phyloP scores from a whole-genome alignment of 2,329 filamentous ascomycete species.

The Hymenoscyphus salicellus region DNA sequence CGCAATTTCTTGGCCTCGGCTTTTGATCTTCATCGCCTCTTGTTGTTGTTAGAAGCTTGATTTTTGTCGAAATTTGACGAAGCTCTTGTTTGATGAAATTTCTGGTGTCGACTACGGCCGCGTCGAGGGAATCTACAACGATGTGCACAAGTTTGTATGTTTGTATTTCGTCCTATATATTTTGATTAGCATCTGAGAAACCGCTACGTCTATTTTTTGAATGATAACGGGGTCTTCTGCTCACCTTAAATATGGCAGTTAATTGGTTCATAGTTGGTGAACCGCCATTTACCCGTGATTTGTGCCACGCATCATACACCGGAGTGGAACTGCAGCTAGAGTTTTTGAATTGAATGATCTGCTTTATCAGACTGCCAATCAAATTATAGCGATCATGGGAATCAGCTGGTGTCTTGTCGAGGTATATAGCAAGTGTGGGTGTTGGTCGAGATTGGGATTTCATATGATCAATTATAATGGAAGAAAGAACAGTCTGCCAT shows the following conservation, averaged over 20 bases:
- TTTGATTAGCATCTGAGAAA: background rate
- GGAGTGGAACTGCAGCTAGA: conserved; percentile 2
- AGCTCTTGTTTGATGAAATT: conserved; percentile 14
- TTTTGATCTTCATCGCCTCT: conserved; percentile 10
- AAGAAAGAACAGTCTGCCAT: conserved; percentile 19
- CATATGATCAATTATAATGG: conserved; percentile 17
- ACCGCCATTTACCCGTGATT: conserved; percentile 9
- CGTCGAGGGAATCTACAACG: conserved; percentile 23
- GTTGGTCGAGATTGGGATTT: background rate
- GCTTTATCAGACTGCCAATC: conserved; percentile 36
- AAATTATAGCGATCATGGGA: conserved; percentile 22
- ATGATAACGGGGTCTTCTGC: background rate
- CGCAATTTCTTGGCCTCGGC: conserved; percentile 3
- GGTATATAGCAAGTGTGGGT: conserved; percentile 19
- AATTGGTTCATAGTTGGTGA: conserved; percentile 4
- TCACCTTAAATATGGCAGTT: conserved; percentile 8
- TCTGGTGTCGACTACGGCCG: conserved; percentile 14
- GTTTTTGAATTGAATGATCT: conserved; percentile 29
- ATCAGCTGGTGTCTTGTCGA: conserved; percentile 15
- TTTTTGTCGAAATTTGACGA: conserved; percentile 1
- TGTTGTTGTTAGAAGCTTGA: conserved; percentile 20
- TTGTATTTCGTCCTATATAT: conserved; percentile 10
- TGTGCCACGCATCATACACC: conserved; percentile 14
- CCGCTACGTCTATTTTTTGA: background rate
- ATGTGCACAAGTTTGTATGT: conserved; percentile 23